phyloP scores from a whole-genome alignment of 2,329 filamentous ascomycete species.

The Lachnellula cervina region DNA sequence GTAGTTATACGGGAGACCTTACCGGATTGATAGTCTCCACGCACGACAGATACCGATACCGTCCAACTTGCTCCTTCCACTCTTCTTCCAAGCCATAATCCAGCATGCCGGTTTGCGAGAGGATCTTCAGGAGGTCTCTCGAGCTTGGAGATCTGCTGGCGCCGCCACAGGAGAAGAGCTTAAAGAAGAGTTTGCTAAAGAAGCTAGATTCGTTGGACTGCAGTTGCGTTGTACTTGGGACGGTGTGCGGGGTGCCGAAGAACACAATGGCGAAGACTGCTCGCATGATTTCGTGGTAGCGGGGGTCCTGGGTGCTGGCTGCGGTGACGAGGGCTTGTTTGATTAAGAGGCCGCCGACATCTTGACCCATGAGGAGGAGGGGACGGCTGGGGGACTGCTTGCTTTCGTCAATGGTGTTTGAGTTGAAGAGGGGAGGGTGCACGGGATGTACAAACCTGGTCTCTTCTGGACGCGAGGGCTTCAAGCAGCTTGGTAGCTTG shows the following conservation, averaged over 20 bases:
- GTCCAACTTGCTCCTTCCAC: background rate
- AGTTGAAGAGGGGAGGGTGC: background rate
- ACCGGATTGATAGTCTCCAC: background rate
- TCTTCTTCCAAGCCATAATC: background rate
- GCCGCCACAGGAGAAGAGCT: background rate
- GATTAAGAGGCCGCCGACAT: constrained; percentile 22
- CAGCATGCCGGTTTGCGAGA: background rate
- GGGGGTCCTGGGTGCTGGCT: background rate
- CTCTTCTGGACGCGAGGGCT: background rate
- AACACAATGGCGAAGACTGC: background rate
- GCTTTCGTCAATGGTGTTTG: background rate
- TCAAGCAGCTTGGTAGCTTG: background rate
- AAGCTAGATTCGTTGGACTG: background rate
- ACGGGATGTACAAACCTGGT: background rate
- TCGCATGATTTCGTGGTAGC: background rate
- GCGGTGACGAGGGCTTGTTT: constrained; percentile 16
- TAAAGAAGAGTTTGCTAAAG: background rate
- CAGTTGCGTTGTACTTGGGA: background rate
- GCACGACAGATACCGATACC: background rate
- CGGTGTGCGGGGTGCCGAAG: background rate
- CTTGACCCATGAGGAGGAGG: constrained; percentile 18
- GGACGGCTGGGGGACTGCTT: constrained; percentile 3
- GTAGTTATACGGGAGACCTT: background rate
- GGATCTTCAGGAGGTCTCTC: background rate
- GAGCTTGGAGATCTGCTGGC: background rate